phyloP scores from a whole-genome alignment of 352 stramenopile species.

The Phytophthora idaei region DNA sequence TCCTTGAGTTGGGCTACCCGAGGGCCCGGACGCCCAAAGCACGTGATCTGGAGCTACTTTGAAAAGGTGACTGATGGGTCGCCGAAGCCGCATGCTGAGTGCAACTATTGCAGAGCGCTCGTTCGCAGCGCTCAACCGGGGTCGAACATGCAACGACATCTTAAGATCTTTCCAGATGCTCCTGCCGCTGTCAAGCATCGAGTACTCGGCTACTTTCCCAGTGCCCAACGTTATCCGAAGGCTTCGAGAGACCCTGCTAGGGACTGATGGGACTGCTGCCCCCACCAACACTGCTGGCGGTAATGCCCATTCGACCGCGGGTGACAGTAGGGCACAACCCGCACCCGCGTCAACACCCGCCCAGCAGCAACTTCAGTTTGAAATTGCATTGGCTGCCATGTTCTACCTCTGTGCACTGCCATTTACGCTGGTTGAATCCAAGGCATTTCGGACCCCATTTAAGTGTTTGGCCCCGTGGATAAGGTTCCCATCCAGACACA shows the following conservation, averaged over 20 bases:
- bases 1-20: background rate
- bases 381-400: conserved; percentile 1
- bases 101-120: background rate
- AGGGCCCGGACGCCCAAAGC: background rate
- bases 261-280: background rate
- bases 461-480: conserved; percentile 3
- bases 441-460: conserved; percentile 7
- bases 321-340: background rate
- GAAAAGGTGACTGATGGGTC: background rate
- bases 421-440: conserved; percentile 10
- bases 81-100: background rate
- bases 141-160: conserved; percentile 4
- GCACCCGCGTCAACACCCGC: background rate
- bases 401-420: conserved; percentile 7
- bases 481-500: conserved; percentile 1
- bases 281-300: background rate
- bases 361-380: conserved; percentile 14
- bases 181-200: conserved; percentile 3
- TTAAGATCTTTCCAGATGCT: background rate
- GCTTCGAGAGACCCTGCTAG: too few relatives aligned
- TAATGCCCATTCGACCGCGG: background rate
- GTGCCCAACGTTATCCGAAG: background rate
- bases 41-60: background rate
- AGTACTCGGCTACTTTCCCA: background rate
- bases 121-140: conserved; percentile 1